Evolutionary conservation across 2,329 filamentous ascomycete genomes (phyloP).

Genomic region (Epichloe aotearoae): DNA sequence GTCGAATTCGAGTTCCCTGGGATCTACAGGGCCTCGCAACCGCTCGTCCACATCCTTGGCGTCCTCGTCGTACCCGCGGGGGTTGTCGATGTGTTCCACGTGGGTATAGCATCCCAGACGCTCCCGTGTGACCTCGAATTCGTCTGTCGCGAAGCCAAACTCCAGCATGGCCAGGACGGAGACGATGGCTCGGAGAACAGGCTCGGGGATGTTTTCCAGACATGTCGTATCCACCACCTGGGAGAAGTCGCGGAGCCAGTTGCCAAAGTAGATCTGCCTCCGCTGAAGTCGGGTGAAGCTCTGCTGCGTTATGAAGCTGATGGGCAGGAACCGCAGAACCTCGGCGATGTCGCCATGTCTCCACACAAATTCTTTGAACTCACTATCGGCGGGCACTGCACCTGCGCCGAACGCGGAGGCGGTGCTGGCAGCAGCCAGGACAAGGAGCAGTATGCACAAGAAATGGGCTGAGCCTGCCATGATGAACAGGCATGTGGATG

Average conservation of each 20-base stretch:
- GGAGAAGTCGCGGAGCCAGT: slow-evolving; percentile 56
- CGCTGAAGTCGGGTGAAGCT: slow-evolving; percentile 25
- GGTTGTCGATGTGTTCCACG: slow-evolving; percentile 59
- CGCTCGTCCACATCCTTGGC: slow-evolving; percentile 59
- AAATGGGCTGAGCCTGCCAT: slow-evolving; percentile 3
- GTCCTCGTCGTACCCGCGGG: slow-evolving; percentile 60
- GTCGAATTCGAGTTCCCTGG: slow-evolving; percentile 53
- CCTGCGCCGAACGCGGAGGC: slow-evolving; percentile 25
- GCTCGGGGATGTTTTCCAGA: slow-evolving; percentile 17
- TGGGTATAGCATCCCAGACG: slow-evolving; percentile 65
- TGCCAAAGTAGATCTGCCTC: slow-evolving; percentile 23
- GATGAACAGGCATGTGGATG: background rate
- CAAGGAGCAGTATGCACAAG: slow-evolving; percentile 8
- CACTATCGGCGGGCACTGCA: slow-evolving; percentile 22
- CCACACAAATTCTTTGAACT: slow-evolving; percentile 28
- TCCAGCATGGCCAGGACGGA: slow-evolving; percentile 18
- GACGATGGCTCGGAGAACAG: slow-evolving; percentile 16
- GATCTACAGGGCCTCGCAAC: slow-evolving; percentile 19
- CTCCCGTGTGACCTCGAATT: slow-evolving; percentile 69
- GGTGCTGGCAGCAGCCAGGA: slow-evolving; percentile 16
- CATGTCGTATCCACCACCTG: slow-evolving; percentile 56
- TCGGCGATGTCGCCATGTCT: slow-evolving; percentile 27
- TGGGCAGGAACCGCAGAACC: slow-evolving; percentile 23
- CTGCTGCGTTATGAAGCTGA: slow-evolving; percentile 23
- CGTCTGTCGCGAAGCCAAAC: slow-evolving; percentile 56